Conservation (phyloP, 345 rosid species). For the Populus tremula region DNA sequence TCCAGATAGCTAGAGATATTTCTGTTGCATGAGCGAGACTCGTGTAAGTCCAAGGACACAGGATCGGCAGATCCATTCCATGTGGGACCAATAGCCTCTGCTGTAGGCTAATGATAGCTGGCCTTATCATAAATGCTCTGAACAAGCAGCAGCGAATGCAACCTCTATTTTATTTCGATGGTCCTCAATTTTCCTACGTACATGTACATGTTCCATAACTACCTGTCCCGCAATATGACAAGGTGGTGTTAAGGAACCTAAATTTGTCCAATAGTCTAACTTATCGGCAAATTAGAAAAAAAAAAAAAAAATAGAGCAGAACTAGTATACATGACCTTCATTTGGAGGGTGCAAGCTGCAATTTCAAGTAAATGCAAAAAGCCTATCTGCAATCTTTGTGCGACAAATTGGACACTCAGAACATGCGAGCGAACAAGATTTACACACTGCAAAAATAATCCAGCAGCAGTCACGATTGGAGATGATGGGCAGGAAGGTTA, state of each 20-base stretch:
- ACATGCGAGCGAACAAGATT: constrained; percentile 97
- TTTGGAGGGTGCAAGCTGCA: constrained; percentile 28
- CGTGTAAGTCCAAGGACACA: background rate
- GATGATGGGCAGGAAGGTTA: background rate
- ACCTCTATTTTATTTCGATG: background rate
- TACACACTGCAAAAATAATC: constrained; percentile 70
- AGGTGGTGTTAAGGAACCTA: background rate
- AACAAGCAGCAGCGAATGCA: too few species aligned
- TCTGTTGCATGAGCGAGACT: background rate
- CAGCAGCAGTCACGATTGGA: background rate
- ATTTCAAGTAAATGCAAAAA: constrained; percentile 82
- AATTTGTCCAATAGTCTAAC: background rate
- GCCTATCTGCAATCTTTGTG: constrained; percentile 87
- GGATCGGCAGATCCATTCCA: background rate
- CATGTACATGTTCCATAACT: background rate
- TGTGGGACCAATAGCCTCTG: background rate
- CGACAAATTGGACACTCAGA: constrained; percentile 98
- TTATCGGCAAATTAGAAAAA: background rate
- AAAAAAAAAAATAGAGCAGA: background rate
- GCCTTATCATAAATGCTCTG: too few species aligned
- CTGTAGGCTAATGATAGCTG: background rate
- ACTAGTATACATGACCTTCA: constrained; percentile 21
- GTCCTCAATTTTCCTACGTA: background rate
- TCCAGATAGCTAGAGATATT: background rate
- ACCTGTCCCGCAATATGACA: background rate